Evolutionary conservation across 768 basidiomycete genomes (phyloP).

Genomic region (Russula dissimulans): DNA sequence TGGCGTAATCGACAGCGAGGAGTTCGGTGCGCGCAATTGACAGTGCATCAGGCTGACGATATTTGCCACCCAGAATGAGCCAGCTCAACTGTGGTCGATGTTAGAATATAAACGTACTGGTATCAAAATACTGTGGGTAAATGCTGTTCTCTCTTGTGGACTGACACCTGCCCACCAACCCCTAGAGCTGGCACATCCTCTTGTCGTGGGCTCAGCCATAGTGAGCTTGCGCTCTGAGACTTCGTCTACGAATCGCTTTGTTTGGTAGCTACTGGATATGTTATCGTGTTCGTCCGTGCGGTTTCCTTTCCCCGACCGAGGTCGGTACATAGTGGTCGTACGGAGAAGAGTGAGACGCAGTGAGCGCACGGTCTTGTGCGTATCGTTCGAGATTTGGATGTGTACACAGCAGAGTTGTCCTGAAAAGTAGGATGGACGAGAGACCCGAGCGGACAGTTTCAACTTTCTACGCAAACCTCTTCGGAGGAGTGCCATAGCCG

Average conservation of each 20-base stretch:
- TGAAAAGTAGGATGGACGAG: slow-evolving; percentile 70
- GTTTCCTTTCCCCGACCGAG: slow-evolving; percentile 34
- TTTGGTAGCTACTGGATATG: slow-evolving; percentile 56
- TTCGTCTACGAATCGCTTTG: slow-evolving; percentile 50
- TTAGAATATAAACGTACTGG: slow-evolving; percentile 48
- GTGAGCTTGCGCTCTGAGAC: slow-evolving; percentile 58
- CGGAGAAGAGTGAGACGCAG: slow-evolving; percentile 56
- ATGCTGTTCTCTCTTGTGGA: slow-evolving; percentile 49
- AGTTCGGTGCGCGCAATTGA: slow-evolving; percentile 59
- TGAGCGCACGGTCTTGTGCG: slow-evolving; percentile 56
- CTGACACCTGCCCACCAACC: slow-evolving; percentile 87
- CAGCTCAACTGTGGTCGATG: neutral
- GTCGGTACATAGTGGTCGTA: slow-evolving; percentile 57
- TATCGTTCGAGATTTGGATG: slow-evolving; percentile 56
- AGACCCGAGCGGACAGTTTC: slow-evolving; percentile 54
- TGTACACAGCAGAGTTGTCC: slow-evolving; percentile 70
- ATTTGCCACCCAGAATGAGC: neutral
- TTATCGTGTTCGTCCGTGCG: slow-evolving; percentile 20
- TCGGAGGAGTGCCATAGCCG: slow-evolving; percentile 46
- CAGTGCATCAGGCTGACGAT: slow-evolving; percentile 52
- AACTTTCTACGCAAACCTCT: slow-evolving; percentile 45
- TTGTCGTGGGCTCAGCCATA: slow-evolving; percentile 51
- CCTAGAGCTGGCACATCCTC: slow-evolving; percentile 67
- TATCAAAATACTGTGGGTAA: slow-evolving; percentile 59
- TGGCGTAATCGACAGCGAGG: slow-evolving; percentile 66